Conservation (phyloP, 202 grass and related monocot genomes). For the Schoenoplectus tabernaemontani region DNA sequence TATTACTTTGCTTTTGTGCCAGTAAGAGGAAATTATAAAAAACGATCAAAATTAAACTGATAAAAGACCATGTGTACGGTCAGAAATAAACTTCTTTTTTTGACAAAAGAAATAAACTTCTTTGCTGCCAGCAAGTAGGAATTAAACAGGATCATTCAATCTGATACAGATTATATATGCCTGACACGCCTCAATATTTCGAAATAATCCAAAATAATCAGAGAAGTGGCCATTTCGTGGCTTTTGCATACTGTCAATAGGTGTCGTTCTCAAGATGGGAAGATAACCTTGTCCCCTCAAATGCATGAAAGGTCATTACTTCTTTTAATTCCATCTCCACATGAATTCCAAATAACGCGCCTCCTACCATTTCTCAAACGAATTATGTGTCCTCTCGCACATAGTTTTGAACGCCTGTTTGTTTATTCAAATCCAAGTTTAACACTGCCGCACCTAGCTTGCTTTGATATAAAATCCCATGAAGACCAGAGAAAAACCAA, state of each 20-base stretch:
- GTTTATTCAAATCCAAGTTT: neutral
- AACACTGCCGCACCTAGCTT: neutral
- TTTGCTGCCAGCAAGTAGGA: neutral
- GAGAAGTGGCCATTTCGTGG: neutral
- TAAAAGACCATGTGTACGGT: too few species aligned
- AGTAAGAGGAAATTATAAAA: too few species aligned
- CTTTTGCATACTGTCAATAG: neutral
- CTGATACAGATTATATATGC: neutral
- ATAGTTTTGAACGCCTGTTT: neutral
- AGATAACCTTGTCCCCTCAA: neutral
- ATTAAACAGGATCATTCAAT: neutral
- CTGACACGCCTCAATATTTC: neutral
- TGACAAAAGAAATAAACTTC: too few species aligned
- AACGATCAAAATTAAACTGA: too few species aligned
- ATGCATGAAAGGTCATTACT: neutral
- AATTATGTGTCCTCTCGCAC: neutral
- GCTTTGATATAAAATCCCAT: neutral
- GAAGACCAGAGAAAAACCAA: neutral
- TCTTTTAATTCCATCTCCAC: neutral
- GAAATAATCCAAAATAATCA: neutral
- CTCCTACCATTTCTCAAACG: neutral
- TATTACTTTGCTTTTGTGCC: too few species aligned
- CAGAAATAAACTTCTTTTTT: neutral
- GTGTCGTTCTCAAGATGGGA: neutral
- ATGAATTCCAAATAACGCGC: neutral